phyloP scores from a whole-genome alignment of 495 filamentous ascomycete species.

The Neurospora africana region DNA sequence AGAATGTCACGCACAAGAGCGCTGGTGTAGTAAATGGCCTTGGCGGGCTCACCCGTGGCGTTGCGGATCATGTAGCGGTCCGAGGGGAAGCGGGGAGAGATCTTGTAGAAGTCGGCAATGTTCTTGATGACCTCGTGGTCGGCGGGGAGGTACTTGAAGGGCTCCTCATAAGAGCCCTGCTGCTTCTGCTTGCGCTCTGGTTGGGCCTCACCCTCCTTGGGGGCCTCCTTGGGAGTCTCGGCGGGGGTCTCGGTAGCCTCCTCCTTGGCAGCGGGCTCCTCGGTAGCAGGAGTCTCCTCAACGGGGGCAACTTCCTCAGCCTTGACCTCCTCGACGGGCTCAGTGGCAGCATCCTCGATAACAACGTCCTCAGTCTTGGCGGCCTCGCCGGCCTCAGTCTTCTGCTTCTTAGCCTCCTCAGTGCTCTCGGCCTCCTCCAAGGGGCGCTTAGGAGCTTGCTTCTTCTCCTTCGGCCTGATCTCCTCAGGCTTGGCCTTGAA shows the following conservation, averaged over 20 bases:
- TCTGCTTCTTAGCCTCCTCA: constrained; percentile 30
- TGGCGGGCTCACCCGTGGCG: constrained; percentile 65
- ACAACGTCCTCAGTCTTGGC: constrained; percentile 15
- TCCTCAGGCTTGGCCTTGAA: constrained; percentile 75
- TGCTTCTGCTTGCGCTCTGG: constrained; percentile 27
- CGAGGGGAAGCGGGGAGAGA: constrained; percentile 71
- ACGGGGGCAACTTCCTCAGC: not conserved
- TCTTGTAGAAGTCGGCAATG: constrained; percentile 71
- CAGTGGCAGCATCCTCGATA: constrained; percentile 10
- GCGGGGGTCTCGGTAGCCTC: constrained; percentile 12
- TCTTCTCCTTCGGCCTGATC: constrained; percentile 43
- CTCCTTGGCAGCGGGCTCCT: constrained; percentile 2
- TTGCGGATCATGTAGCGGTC: constrained; percentile 96
- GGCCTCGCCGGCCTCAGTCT: constrained; percentile 19
- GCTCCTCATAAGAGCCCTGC: constrained; percentile 60
- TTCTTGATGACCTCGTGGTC: constrained; percentile 62
- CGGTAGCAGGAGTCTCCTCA: not conserved
- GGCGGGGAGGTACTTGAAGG: constrained; percentile 75
- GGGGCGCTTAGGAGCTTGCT: constrained; percentile 26
- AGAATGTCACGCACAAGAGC: constrained; percentile 77
- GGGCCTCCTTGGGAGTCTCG: constrained; percentile 4
- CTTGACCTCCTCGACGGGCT: constrained; percentile 16
- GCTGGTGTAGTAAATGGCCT: constrained; percentile 92
- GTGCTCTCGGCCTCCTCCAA: constrained; percentile 21
- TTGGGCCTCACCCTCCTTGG: not conserved